Evolutionary conservation across 2,329 filamentous ascomycete genomes (phyloP), one percentile per base, ranked within the genome.

Genomic region (Hypoxylon sp.): DNA sequence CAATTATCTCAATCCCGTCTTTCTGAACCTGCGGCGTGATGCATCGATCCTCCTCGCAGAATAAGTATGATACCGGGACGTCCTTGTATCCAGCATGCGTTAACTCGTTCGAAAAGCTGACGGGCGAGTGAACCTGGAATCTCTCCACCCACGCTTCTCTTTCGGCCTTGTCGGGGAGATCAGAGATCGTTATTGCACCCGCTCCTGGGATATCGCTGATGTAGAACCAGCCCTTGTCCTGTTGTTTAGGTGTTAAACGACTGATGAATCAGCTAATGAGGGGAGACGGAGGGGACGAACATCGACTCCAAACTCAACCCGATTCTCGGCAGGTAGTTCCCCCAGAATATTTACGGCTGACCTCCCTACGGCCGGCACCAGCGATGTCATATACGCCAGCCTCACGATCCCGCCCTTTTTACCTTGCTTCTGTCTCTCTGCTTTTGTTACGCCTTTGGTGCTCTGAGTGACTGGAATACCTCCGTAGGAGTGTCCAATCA

Each of bases 1-100:
- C 79, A 47, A 84, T 79, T 29, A 72, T 70, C 10, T 80, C 75
- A 46, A 75, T 74, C 19, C 54, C 65, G 0, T 31, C 52, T 42
- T 79, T 81, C 70, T 83, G 81, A 5, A 70, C 47, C 19, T 70
- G 62, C 0, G 78, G 71, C 1, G 73, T 51, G n/a, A 84, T 71
- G n/a, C 73, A 69, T 10, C 57, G 10, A 63, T 84, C 81, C 0
- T 76, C 65, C 48, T 80, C 78, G 42, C 78, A 79, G 11, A 83
- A 1, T 7, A 84, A 70, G 63, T 80, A 84, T 0, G 78, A 82
- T 2, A 80, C 79, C 0, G 79, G 79, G 1, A 82, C 73, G 37
- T 83, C 76, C 60, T 79, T 80, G 65, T 82, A 84, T 0, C 80
- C 81, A 1, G 77, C 64, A 68, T 83, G 75, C 1, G 79, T 81